A percentile compares a stretch with the other conserved stretches of the same genome.
These are phyloP conservation scores for Stemphylium beticola DNA, from an alignment of 2,329 filamentous ascomycete genomes.

Conservation along the genomic window DNA sequence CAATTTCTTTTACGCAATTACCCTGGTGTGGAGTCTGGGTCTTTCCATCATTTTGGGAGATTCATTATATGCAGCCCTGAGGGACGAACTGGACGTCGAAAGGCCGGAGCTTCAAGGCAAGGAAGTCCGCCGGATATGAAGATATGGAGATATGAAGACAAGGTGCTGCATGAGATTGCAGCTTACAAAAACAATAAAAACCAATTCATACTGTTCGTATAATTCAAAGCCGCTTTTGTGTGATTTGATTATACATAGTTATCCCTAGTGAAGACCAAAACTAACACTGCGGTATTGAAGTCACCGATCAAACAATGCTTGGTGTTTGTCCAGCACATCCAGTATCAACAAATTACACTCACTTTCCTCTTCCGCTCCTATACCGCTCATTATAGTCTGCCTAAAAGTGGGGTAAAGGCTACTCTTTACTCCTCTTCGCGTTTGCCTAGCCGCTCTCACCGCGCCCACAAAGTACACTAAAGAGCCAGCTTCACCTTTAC, in stretches of 20 bases:
- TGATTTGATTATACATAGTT: no score
- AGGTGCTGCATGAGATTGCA: not conserved
- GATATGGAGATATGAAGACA: not conserved
- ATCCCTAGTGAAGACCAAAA: no score
- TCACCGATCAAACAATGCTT: not conserved
- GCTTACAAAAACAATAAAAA: not conserved
- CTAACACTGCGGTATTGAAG: no score
- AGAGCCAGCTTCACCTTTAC: conserved; percentile 8
- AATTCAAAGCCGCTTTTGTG: no score
- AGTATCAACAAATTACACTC: not conserved
- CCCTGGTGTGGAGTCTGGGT: conserved; percentile 94
- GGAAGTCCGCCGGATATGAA: conserved; percentile 81
- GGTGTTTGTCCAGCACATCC: not conserved
- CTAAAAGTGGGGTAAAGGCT: conserved; percentile 6
- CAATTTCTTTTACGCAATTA: conserved; percentile 99
- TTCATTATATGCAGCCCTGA: conserved; percentile 81
- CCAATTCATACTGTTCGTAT: no score
- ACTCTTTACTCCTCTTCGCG: conserved; percentile 4
- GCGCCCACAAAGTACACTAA: not conserved
- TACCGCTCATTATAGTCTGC: not conserved
- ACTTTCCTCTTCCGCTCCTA: not conserved
- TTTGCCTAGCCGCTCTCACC: conserved; percentile 14
- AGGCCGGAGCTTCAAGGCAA: conserved; percentile 88
- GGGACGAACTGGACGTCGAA: conserved; percentile 94
- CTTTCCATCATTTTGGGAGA: conserved; percentile 87